Base-by-base conservation (phyloP, 176 grass and related monocot genomes). In the Triticum urartu region DNA sequence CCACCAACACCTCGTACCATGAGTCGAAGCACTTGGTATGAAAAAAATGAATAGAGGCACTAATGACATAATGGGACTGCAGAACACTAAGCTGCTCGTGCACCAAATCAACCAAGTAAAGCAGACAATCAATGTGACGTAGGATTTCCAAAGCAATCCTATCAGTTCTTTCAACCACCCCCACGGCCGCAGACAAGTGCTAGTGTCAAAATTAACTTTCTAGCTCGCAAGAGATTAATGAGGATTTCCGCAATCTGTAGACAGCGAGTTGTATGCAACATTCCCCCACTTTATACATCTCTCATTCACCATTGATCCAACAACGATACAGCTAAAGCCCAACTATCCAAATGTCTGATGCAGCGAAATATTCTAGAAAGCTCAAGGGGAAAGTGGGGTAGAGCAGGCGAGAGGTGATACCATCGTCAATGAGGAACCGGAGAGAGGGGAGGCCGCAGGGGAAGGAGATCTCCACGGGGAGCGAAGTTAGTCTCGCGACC, bases 351-450 rank as follows among this genome's bases (percentile, higher is more conserved):
- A 39, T 50, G 11, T 7, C 3, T n/a, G 64, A 35, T 67, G 70
- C 62, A 42, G 11, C 17, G 59, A 54, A 54, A 15, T 43, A n/a
- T 42, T 58, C 33, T 75, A 54, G 13, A 24, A 30, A 40, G 39
- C 38, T 22, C 5, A 5, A 20, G 22, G 45, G 3, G 32, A 6
- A 30, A 6, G 70, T 13, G 9, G 0, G 22, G 2, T 28, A 12
- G 70, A 73, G 72, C 72, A 45, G 74, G 78, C n/a, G 32, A 17
- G 68, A 33, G 21, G 38, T 2, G 3, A 2, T 86, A 97, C 94
- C 92, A 32, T 97, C 90, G 39, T 92, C 92, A 24, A 92, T 97
- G 72, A 94, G 86, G 92, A 97, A 97, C 17, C 92, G 90, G 87
- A 97, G 90, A 30, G 92, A 94, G 20, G 94, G 94, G 11, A 94